Evolutionary conservation across 768 basidiomycete species (phyloP).

Genomic region (Pleurotus giganteus): DNA sequence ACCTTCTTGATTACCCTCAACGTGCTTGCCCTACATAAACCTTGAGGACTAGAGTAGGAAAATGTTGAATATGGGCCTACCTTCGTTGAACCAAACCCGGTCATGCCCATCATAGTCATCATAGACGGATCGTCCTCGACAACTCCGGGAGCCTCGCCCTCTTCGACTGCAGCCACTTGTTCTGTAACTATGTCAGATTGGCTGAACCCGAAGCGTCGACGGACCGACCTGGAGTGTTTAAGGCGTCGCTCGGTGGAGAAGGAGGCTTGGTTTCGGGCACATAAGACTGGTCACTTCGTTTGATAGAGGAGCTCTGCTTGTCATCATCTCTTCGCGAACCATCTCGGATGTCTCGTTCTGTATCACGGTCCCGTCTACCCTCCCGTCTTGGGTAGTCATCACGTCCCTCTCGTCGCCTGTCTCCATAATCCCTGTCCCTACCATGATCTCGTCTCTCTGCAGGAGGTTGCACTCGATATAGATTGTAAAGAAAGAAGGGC

Average conservation of each 20-base stretch:
- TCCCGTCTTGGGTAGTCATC: conserved; percentile 22
- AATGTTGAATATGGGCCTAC: conserved; percentile 34
- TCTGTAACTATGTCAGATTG: conserved; percentile 7
- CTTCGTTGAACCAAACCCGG: conserved; percentile 88
- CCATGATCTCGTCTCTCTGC: conserved; percentile 40
- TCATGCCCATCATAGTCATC: conserved; percentile 88
- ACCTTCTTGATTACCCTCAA: conserved; percentile 82
- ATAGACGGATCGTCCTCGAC: conserved; percentile 74
- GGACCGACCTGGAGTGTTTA: conserved; percentile 14
- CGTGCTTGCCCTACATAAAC: conserved; percentile 63
- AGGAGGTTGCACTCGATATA: neutral
- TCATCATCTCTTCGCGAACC: conserved; percentile 32
- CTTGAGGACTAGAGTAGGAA: neutral
- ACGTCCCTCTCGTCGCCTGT: conserved; percentile 20
- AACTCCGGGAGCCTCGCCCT: conserved; percentile 53
- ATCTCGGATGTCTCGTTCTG: conserved; percentile 30
- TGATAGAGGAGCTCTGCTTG: conserved; percentile 21
- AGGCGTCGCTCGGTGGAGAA: conserved; percentile 17
- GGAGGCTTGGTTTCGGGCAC: conserved; percentile 20
- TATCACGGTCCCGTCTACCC: conserved; percentile 26
- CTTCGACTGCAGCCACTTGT: conserved; percentile 27
- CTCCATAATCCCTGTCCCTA: conserved; percentile 38
- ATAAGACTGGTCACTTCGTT: conserved; percentile 20
- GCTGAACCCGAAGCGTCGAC: conserved; percentile 11
- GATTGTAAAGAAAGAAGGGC: neutral